A percentile compares a stretch with the other conserved stretches of the same genome.
phyloP scores from a whole-genome alignment of 345 rosid species.

The Eucalyptus erythrocorys region DNA sequence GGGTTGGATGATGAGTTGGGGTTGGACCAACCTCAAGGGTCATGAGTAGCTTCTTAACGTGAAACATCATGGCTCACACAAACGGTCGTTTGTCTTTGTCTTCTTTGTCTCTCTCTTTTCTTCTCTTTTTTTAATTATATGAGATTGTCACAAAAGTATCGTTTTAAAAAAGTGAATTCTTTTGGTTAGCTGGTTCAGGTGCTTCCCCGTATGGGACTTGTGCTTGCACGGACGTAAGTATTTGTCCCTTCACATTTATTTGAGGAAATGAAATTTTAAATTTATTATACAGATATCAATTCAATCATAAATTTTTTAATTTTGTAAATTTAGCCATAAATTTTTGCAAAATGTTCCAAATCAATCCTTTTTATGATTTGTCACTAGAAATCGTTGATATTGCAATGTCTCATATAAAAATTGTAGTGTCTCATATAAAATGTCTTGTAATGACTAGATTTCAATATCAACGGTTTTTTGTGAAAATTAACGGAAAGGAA shows the following conservation, averaged over 20 bases:
- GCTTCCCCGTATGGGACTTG: not conserved
- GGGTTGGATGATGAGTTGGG: not conserved
- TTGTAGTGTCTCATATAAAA: not conserved
- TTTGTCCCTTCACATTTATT: not conserved
- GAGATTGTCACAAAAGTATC: not conserved
- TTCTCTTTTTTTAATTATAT: not conserved
- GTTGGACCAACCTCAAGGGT: not conserved
- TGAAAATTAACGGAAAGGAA: not conserved
- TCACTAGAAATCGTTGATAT: rapidly evolving
- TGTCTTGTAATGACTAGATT: rapidly evolving
- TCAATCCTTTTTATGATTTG: too few species aligned
- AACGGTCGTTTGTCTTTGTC: not conserved
- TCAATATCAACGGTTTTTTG: rapidly evolving
- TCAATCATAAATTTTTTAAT: not conserved
- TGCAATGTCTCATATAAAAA: rapidly evolving
- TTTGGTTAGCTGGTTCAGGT: not conserved
- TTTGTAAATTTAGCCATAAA: not conserved
- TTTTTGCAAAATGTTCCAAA: not conserved
- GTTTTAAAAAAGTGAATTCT: not conserved
- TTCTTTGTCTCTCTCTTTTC: not conserved
- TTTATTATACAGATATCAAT: rapidly evolving
- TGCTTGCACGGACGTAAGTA: not conserved
- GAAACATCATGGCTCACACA: not conserved
- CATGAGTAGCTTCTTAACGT: not conserved
- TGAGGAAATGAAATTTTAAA: not conserved